Evolutionary conservation across 129 eudicot genomes (phyloP).

Genomic region (Tagetes erecta): DNA sequence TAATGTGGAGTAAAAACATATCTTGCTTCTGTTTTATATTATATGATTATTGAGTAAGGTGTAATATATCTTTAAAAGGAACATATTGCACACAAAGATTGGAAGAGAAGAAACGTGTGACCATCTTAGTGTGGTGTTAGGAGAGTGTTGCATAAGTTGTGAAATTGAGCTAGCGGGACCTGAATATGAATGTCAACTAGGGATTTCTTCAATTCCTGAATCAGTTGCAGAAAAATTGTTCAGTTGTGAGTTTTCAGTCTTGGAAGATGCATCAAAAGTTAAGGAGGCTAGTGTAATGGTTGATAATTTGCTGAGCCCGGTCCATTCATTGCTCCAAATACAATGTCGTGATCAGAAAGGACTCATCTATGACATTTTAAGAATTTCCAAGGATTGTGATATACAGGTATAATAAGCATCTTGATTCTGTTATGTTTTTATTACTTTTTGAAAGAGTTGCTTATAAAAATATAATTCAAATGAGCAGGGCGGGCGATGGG

Average conservation of each 20-base stretch:
- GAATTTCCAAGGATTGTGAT: conserved; percentile 70
- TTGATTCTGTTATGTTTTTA: not conserved
- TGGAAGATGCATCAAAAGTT: conserved; percentile 41
- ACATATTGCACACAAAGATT: conserved; percentile 55
- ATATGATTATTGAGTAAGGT: conserved; percentile 5
- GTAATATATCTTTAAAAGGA: conserved; percentile 43
- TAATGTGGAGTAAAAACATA: not conserved
- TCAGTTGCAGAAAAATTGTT: conserved; percentile 55
- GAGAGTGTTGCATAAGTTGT: conserved; percentile 83
- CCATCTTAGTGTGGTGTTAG: conserved; percentile 51
- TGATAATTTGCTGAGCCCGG: conserved; percentile 72
- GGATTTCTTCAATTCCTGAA: conserved; percentile 56
- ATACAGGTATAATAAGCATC: conserved; percentile 54
- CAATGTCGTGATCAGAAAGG: conserved; percentile 80
- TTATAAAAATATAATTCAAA: not conserved
- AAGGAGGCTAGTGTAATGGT: conserved; percentile 56
- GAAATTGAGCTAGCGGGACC: conserved; percentile 83
- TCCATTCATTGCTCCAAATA: conserved; percentile 80
- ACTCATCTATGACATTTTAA: conserved; percentile 75
- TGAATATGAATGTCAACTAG: conserved; percentile 58
- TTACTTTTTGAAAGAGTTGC: not conserved
- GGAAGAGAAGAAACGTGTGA: conserved; percentile 64
- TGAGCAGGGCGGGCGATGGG: not conserved
- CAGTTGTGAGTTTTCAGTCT: conserved; percentile 46
- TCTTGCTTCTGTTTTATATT: not conserved